Evolutionary conservation across 495 filamentous ascomycete species (phyloP).

Genomic region (Cudoniella acicularis): DNA sequence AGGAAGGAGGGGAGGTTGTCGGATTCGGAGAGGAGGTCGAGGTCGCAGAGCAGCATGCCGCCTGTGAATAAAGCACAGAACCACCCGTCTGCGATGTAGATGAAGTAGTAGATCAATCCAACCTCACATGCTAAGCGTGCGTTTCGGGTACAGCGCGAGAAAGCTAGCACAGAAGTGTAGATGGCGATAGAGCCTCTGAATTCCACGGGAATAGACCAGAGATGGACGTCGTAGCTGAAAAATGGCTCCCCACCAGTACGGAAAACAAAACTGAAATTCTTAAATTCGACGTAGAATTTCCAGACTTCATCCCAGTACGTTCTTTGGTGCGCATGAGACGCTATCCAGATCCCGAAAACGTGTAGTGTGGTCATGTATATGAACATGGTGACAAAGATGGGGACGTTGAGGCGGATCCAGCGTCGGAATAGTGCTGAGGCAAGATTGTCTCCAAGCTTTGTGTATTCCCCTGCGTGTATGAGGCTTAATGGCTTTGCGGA

Average conservation of each 20-base stretch:
- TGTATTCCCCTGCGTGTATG: slow-evolving; percentile 44
- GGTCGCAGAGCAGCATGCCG: slow-evolving; percentile 45
- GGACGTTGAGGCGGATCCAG: slow-evolving; percentile 56
- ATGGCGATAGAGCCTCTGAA: slow-evolving; percentile 60
- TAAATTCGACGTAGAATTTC: slow-evolving; percentile 53
- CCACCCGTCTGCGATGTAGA: slow-evolving; percentile 43
- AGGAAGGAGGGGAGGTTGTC: slow-evolving; percentile 39
- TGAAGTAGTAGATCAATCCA: slow-evolving; percentile 46
- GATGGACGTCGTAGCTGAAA: slow-evolving; percentile 57
- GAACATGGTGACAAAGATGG: slow-evolving; percentile 51
- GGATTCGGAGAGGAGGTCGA: slow-evolving; percentile 40
- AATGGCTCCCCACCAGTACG: slow-evolving; percentile 41
- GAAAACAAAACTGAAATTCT: slow-evolving; percentile 57
- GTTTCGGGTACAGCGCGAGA: slow-evolving; percentile 42
- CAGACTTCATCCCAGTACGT: slow-evolving; percentile 42
- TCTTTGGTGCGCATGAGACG: slow-evolving; percentile 28
- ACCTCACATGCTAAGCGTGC: slow-evolving; percentile 42
- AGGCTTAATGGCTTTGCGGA: slow-evolving; percentile 57
- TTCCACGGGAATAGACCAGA: slow-evolving; percentile 71
- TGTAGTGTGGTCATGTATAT: slow-evolving; percentile 49
- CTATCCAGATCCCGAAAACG: slow-evolving; percentile 39
- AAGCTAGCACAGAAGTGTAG: slow-evolving; percentile 53
- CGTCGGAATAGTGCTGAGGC: slow-evolving; percentile 65
- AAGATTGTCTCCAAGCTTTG: slow-evolving; percentile 29
- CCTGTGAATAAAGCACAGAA: slow-evolving; percentile 40